Conservation (phyloP, 345 rosid genomes). For the Populus tremula region DNA sequence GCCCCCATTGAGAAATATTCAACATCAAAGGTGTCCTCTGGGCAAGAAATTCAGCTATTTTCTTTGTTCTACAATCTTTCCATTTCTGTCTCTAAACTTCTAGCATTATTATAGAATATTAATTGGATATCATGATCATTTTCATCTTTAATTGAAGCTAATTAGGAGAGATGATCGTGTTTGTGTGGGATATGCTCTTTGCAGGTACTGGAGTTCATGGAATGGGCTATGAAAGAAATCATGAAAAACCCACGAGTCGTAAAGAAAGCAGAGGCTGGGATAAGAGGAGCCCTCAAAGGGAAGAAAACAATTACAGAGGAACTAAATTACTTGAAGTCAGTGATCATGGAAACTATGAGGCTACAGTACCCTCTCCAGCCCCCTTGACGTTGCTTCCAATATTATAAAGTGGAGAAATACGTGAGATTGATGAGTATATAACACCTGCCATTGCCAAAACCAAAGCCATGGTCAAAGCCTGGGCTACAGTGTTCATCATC, state of each 20-base stretch:
- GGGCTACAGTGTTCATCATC: no score
- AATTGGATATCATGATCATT: no score
- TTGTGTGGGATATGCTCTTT: conserved; percentile 9
- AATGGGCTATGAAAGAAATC: conserved; percentile 22
- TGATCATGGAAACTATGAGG: conserved; percentile 20
- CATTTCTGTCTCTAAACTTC: no score
- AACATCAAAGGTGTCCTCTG: conserved; percentile 10
- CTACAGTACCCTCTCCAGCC: conserved; percentile 8
- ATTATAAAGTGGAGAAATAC: no score
- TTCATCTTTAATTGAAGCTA: no score
- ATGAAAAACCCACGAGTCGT: conserved; percentile 14
- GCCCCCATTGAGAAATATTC: conserved; percentile 5
- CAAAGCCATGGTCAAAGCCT: conserved; percentile 3
- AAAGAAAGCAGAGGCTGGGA: conserved; percentile 18
- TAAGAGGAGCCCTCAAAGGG: conserved; percentile 4
- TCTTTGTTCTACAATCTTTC: background rate
- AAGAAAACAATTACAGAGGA: conserved; percentile 12
- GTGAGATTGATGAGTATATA: no score
- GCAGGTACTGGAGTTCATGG: conserved; percentile 19
- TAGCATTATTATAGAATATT: no score
- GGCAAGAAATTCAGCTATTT: background rate
- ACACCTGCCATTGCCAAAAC: background rate
- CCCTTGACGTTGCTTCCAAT: conserved; percentile 10
- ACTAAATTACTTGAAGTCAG: conserved; percentile 7
- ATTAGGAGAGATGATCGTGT: no score